These are phyloP conservation scores for Plenodomus lindquistii DNA, from an alignment of 2,329 filamentous ascomycete genomes.

Conservation along the genomic window DNA sequence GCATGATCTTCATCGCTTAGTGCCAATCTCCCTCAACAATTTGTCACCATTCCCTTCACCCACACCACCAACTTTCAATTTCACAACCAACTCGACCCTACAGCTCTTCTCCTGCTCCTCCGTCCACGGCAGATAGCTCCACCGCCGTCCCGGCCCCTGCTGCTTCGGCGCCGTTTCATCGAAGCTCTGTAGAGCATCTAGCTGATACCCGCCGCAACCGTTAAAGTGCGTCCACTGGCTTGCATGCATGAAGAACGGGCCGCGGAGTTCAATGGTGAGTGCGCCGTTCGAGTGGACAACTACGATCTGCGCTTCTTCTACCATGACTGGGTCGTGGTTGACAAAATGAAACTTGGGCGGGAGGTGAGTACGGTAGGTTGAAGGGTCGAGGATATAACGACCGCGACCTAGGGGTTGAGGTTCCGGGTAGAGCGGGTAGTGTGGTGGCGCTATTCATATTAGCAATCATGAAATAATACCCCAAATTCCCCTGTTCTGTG, in stretches of 20 bases:
- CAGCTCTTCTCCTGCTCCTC: slow-evolving; percentile 29
- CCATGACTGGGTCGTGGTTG: neutral
- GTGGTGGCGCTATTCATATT: slow-evolving; percentile 19
- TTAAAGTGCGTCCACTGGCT: slow-evolving; percentile 12
- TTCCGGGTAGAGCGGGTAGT: slow-evolving; percentile 30
- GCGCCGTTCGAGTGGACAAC: slow-evolving; percentile 23
- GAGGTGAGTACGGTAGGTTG: slow-evolving; percentile 15
- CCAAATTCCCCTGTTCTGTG: too few relatives aligned
- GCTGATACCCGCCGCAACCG: slow-evolving; percentile 7
- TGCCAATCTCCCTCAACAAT: neutral
- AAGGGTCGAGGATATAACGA: slow-evolving; percentile 20
- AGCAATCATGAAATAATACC: neutral
- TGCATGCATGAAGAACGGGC: slow-evolving; percentile 2
- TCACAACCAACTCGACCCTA: slow-evolving; percentile 9
- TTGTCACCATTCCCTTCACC: neutral
- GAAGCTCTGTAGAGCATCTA: slow-evolving; percentile 1
- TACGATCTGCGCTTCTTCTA: slow-evolving; percentile 10
- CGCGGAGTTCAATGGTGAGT: slow-evolving; percentile 12
- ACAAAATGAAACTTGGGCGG: slow-evolving; percentile 19
- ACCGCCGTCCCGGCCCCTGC: slow-evolving; percentile 18
- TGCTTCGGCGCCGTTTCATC: slow-evolving; percentile 2
- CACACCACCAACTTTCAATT: slow-evolving; percentile 7
- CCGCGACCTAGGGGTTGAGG: slow-evolving; percentile 15
- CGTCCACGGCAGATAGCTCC: slow-evolving; percentile 38
- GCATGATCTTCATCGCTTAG: too few relatives aligned